These are phyloP conservation scores for Lactarius akahatsu DNA, from an alignment of 768 basidiomycete genomes.

Conservation along the genomic window DNA sequence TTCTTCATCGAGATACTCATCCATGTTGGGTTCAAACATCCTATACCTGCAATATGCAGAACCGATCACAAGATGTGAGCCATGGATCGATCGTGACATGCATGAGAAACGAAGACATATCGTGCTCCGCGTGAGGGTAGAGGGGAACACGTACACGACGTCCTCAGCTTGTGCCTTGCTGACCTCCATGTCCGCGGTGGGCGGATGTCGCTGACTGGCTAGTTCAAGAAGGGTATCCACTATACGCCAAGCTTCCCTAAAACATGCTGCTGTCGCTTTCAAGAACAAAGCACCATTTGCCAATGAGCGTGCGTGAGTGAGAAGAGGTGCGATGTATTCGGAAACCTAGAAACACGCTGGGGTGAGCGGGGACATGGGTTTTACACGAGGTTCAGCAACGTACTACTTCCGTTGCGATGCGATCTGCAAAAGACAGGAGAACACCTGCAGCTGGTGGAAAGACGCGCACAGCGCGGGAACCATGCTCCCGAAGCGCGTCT, in stretches of 20 bases:
- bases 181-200: slow-evolving; percentile 40
- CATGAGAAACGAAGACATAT: slow-evolving; percentile 11
- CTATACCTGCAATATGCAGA: slow-evolving; percentile 55
- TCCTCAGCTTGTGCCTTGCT: slow-evolving; percentile 67
- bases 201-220: slow-evolving; percentile 33
- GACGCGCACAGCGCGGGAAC: slow-evolving; percentile 75
- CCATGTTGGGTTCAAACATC: slow-evolving; percentile 97
- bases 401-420: slow-evolving; percentile 83
- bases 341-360: slow-evolving; percentile 54
- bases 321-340: slow-evolving; percentile 80
- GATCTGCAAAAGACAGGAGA: slow-evolving; percentile 76
- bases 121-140: slow-evolving; percentile 3
- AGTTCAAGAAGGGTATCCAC: slow-evolving; percentile 73
- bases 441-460: slow-evolving; percentile 83
- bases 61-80: slow-evolving; percentile 1
- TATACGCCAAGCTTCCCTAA: slow-evolving; percentile 83
- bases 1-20: slow-evolving; percentile 96
- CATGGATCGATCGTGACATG: slow-evolving; percentile 8
- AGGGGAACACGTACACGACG: slow-evolving; percentile 59
- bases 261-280: slow-evolving; percentile 85
- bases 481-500: slow-evolving; percentile 66
- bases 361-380: slow-evolving; percentile 11
- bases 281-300: slow-evolving; percentile 65
- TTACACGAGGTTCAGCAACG: slow-evolving; percentile 33
- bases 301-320: slow-evolving; percentile 74